These are phyloP conservation scores for Blastomyces percursus DNA, from an alignment of 2,329 filamentous ascomycete genomes.

Conservation along the genomic window DNA sequence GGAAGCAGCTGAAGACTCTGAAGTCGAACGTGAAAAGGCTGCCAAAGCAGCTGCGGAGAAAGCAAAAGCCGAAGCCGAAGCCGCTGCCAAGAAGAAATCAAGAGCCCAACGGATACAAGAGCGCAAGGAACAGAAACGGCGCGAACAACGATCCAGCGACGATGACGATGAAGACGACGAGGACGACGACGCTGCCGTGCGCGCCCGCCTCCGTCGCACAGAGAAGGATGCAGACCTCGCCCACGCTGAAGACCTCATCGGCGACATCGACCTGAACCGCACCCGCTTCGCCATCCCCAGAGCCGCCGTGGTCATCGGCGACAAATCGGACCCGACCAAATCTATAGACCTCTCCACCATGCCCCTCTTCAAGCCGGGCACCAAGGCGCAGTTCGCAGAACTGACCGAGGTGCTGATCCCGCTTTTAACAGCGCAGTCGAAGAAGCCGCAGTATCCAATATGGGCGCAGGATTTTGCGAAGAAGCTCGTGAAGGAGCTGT, in stretches of 20 bases:
- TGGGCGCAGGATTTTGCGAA: conserved; percentile 90
- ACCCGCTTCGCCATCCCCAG: conserved; percentile 49
- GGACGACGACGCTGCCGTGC: conserved; percentile 60
- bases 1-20: conserved; percentile 94
- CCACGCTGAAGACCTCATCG: conserved; percentile 87
- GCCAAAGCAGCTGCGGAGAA: conserved; percentile 77
- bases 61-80: conserved; percentile 78
- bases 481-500: conserved; percentile 73
- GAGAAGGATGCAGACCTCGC: conserved; percentile 83
- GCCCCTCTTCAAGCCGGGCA: conserved; percentile 77
- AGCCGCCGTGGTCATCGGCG: conserved; percentile 50
- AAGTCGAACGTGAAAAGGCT: conserved; percentile 90
- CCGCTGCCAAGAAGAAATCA: conserved; percentile 80
- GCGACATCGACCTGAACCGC: conserved; percentile 59
- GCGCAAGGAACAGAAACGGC: conserved; percentile 50
- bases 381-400: conserved; percentile 73
- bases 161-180: conserved; percentile 49
- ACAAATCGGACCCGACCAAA: conserved; percentile 63
- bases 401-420: conserved; percentile 71
- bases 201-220: conserved; percentile 62
- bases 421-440: conserved; percentile 60
- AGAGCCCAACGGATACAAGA: conserved; percentile 80
- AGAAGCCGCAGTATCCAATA: conserved; percentile 81
- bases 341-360: conserved; percentile 71
- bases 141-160: conserved; percentile 36